phyloP scores from a whole-genome alignment of 768 basidiomycete species.

The Pisolithus sp. region DNA sequence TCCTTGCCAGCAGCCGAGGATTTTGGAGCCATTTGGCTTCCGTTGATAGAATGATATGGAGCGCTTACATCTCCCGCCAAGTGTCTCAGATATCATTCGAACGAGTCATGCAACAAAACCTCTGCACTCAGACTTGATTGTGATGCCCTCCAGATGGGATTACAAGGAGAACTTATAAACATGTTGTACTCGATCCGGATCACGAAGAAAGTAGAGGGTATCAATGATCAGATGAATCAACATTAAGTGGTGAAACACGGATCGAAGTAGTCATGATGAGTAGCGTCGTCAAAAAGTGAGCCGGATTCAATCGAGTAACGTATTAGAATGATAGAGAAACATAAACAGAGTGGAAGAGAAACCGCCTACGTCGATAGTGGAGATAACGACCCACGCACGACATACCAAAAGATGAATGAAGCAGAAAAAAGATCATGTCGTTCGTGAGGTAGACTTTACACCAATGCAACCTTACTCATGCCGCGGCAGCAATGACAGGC shows the following conservation, averaged over 20 bases:
- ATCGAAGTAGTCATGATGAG: constrained; percentile 57
- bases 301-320: constrained; percentile 54
- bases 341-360: constrained; percentile 30
- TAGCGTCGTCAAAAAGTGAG: constrained; percentile 48
- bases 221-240: constrained; percentile 55
- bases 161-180: constrained; percentile 29
- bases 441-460: constrained; percentile 30
- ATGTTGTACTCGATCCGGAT: constrained; percentile 26
- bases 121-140: neutral
- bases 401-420: constrained; percentile 29
- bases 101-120: neutral
- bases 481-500: constrained; percentile 69
- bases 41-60: constrained; percentile 5
- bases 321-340: constrained; percentile 30
- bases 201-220: constrained; percentile 36
- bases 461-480: constrained; percentile 41
- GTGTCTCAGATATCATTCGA: neutral
- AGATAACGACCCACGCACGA: constrained; percentile 32
- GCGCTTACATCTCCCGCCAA: neutral
- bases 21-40: constrained; percentile 59
- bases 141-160: constrained; percentile 18
- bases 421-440: constrained; percentile 35
- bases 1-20: constrained; percentile 47
- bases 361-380: constrained; percentile 33
- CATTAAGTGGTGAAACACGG: constrained; percentile 59